Conservation (phyloP, 2,329 filamentous ascomycete genomes). For the Blastomyces emzantsi region DNA sequence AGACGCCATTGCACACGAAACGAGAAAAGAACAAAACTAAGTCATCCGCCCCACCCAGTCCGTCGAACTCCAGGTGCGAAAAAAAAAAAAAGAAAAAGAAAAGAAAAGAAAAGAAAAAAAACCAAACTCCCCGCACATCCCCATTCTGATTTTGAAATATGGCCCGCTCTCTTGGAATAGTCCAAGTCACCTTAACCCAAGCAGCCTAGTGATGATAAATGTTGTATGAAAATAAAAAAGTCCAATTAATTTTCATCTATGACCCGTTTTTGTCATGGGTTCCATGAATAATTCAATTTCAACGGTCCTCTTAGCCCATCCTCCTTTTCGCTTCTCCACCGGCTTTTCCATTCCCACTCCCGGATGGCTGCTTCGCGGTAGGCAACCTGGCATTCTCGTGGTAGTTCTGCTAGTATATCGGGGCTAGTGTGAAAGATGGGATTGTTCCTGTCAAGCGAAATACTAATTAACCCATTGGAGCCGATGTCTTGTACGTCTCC, state of each 20-base stretch:
- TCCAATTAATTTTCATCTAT: background rate
- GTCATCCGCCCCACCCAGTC: background rate
- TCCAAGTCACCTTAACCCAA: background rate
- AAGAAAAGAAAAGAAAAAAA: background rate
- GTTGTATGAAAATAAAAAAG: background rate
- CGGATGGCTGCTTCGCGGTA: conserved; percentile 58
- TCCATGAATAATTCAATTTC: conserved; percentile 34
- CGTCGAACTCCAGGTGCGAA: background rate
- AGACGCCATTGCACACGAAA: background rate
- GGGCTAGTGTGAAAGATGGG: conserved; percentile 18
- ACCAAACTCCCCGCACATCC: background rate
- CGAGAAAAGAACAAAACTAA: background rate
- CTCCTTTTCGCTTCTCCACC: conserved; percentile 61
- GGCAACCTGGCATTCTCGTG: conserved; percentile 53
- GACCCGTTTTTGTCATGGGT: conserved; percentile 21
- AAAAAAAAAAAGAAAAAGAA: background rate
- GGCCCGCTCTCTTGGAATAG: background rate
- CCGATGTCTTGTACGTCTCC: conserved; percentile 34
- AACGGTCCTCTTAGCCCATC: conserved; percentile 37
- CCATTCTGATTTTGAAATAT: background rate
- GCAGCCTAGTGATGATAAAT: background rate
- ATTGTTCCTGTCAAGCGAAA: conserved; percentile 22
- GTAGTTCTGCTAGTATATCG: conserved; percentile 37
- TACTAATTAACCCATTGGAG: conserved; percentile 34
- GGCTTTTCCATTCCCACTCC: conserved; percentile 63